phyloP scores from a whole-genome alignment of 371 early-diverging fungal species.

The Mortierella sp. region DNA sequence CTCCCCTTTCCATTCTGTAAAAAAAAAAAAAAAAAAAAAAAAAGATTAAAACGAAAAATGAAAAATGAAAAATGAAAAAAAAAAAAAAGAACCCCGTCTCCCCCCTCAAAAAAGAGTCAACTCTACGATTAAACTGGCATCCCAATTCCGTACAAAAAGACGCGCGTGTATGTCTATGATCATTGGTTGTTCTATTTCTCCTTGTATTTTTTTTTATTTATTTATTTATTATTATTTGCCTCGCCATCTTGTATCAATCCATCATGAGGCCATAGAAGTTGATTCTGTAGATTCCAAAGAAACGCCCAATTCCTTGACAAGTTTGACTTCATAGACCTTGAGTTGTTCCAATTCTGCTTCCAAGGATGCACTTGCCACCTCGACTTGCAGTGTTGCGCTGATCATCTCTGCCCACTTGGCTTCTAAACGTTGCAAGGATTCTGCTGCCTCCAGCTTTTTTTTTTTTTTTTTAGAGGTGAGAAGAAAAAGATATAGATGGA shows the following conservation, averaged over 20 bases:
- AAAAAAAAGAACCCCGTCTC: no score
- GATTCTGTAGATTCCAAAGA: constrained; percentile 5
- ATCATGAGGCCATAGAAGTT: not conserved
- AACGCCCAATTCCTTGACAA: constrained; percentile 34
- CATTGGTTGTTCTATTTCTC: no score
- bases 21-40: not conserved
- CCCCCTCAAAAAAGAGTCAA: no score
- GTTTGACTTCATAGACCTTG: constrained; percentile 55
- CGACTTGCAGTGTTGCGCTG: constrained; percentile 68
- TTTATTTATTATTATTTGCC: not conserved
- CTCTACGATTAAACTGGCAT: no score
- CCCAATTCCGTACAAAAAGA: no score
- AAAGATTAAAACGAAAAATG: no score
- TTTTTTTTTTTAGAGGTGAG: not conserved
- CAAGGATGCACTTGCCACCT: constrained; percentile 66
- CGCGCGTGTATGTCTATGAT: no score
- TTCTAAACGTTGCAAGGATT: constrained; percentile 62
- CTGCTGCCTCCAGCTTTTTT: constrained; percentile 64
- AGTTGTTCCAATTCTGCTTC: constrained; percentile 63
- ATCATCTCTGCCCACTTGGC: constrained; percentile 73
- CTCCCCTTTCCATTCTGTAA: not conserved
- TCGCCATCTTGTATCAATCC: no score
- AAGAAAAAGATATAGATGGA: not conserved
- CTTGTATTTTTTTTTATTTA: not conserved
- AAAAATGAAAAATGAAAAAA: no score